phyloP scores from a whole-genome alignment of 345 rosid species.

The Boechera divaricarpa region DNA sequence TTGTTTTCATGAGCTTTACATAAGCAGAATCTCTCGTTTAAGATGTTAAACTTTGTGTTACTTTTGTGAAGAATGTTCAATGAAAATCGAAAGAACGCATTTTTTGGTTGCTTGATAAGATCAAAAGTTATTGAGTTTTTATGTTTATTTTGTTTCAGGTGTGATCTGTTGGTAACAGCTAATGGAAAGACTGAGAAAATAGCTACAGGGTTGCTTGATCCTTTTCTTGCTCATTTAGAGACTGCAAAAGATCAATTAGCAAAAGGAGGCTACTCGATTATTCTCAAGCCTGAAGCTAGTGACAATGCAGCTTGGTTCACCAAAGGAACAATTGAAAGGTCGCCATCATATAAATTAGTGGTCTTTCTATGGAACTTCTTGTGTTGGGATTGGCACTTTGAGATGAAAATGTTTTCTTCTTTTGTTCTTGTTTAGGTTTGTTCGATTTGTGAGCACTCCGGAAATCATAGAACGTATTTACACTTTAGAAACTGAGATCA shows the following conservation, averaged over 20 bases:
- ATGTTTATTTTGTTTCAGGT: constrained; percentile 52
- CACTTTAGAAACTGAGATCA: constrained; percentile 84
- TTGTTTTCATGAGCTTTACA: constrained; percentile 6
- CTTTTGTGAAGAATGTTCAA: not conserved
- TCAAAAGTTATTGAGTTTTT: not conserved
- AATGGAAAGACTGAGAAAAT: constrained; percentile 84
- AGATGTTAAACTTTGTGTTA: constrained; percentile 1
- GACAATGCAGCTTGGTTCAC: constrained; percentile 81
- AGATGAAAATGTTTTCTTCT: constrained; percentile 1
- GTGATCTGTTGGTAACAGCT: constrained; percentile 81
- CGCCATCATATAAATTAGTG: not conserved
- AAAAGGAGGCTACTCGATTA: constrained; percentile 92
- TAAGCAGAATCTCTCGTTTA: not conserved
- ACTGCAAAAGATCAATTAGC: constrained; percentile 79
- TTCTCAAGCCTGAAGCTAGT: constrained; percentile 67
- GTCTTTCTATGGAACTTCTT: not conserved
- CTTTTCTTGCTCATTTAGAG: constrained; percentile 89
- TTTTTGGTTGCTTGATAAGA: not conserved
- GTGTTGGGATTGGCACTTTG: constrained; percentile 13
- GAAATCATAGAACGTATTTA: constrained; percentile 85
- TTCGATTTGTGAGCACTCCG: constrained; percentile 96
- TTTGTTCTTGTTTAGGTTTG: constrained; percentile 68
- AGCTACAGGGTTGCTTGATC: constrained; percentile 89
- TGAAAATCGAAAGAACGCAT: not conserved
- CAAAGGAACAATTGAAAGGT: constrained; percentile 85